Conservation (phyloP, 2,329 filamentous ascomycete genomes). For the Cytospora chrysosperma region DNA sequence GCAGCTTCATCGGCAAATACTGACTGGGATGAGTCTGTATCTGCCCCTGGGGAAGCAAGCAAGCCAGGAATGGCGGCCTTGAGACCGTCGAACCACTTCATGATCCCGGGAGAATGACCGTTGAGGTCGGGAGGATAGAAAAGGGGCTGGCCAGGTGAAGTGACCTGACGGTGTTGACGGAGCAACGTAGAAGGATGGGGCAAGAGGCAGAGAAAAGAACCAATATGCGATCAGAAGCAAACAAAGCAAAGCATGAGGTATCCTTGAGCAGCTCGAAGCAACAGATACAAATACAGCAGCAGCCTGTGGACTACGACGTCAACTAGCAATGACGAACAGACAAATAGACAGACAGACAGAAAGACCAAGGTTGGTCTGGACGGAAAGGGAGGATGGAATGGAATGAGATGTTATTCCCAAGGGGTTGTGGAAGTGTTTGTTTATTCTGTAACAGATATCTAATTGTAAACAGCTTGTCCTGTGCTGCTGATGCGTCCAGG, state of each 20-base stretch:
- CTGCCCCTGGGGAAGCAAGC: conserved; percentile 13
- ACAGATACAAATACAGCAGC: not conserved
- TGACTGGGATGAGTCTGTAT: conserved; percentile 6
- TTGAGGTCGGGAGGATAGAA: not conserved
- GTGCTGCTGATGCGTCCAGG: not conserved
- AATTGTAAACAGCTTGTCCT: not conserved
- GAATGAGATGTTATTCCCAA: not conserved
- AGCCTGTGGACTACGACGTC: not conserved
- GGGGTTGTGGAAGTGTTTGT: not conserved
- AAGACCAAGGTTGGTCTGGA: not conserved
- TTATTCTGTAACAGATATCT: not conserved
- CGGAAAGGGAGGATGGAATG: not conserved
- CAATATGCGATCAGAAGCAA: not conserved
- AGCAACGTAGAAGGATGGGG: not conserved
- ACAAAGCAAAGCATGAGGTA: not conserved
- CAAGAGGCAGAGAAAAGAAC: not conserved
- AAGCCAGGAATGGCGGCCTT: conserved; percentile 23
- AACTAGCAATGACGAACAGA: not conserved
- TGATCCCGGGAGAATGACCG: not conserved
- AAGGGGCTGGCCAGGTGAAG: not conserved
- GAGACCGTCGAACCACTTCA: conserved; percentile 24
- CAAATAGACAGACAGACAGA: not conserved
- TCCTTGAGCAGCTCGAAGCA: not conserved
- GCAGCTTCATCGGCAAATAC: conserved; percentile 18
- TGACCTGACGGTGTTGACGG: not conserved